phyloP scores from a whole-genome alignment of 2,329 filamentous ascomycete species.

The Magnaporthiopsis poae region DNA sequence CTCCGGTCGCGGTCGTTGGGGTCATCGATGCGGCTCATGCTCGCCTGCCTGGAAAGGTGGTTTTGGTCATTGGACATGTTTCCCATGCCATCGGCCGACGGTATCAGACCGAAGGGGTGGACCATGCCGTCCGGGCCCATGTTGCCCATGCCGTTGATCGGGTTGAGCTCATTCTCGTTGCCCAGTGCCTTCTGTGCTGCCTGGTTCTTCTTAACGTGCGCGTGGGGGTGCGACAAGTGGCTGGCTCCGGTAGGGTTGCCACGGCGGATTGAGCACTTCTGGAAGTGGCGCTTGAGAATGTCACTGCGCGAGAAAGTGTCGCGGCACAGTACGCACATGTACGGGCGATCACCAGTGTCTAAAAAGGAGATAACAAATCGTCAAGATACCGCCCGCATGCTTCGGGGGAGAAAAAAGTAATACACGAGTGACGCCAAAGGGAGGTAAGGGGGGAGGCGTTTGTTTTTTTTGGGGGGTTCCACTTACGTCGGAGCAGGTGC shows the following conservation, averaged over 20 bases:
- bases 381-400: not conserved
- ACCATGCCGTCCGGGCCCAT: slow-evolving; percentile 44
- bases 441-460: not conserved
- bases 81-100: slow-evolving; percentile 46
- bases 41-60: slow-evolving; percentile 52
- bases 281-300: slow-evolving; percentile 96
- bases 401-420: not conserved
- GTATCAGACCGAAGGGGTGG: slow-evolving; percentile 35
- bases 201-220: slow-evolving; percentile 72
- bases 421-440: not conserved
- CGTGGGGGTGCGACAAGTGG: slow-evolving; percentile 85
- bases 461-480: not conserved
- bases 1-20: slow-evolving; percentile 46
- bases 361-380: slow-evolving; percentile 8
- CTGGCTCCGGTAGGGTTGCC: slow-evolving; percentile 92
- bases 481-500: slow-evolving; percentile 90
- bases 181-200: slow-evolving; percentile 47
- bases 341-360: slow-evolving; percentile 97
- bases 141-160: slow-evolving; percentile 52
- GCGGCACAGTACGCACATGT: slow-evolving; percentile 95
- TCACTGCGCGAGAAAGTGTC: slow-evolving; percentile 97
- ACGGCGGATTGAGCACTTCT: slow-evolving; percentile 93
- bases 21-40: slow-evolving; percentile 49
- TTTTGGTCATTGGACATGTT: slow-evolving; percentile 51
- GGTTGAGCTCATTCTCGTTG: slow-evolving; percentile 44